Evolutionary conservation across 306 rosid genomes (phyloP), one percentile per base, ranked within the genome.

Genomic region (Crotalaria pallida): DNA sequence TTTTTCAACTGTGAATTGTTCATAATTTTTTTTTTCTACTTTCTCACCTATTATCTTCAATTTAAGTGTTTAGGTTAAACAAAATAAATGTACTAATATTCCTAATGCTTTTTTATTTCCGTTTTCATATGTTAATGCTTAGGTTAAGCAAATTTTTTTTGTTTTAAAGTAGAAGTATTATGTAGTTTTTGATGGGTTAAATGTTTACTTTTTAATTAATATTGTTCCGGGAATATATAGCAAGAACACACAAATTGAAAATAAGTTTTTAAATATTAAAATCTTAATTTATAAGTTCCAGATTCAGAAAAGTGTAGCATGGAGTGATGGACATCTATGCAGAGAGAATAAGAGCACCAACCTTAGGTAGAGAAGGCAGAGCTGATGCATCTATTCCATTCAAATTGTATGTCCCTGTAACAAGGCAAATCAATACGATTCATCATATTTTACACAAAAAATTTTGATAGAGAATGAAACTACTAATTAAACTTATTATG

Each of bases 381-480:
- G 52, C 11, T 9, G 55, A 3, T 12, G 71, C 3, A 56, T 73
- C 58, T 70, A 65, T 53, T 12, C 51, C 31, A 6, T 50, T 53
- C 53, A 82, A 61, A 74, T 58, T 65, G 19, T 65, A 60, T 72
- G 76, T 64, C 59, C 83, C 83, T 82, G 13, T 10, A 61, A 38
- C 17, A n/a, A 36, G 3, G 2, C 3, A 69, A 74, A 58, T 58
- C 2, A 82, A 64, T 18, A 0, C 36, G 52, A 17, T 62, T 56
- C 36, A 49, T 64, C 33, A 45, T 4, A 29, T 18, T 27, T 23
- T 13, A 21, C 65, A 49, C 34, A 58, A 0, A 26, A 45, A 21
- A 6, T n/a, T n/a, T n/a, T 3, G 0, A 72, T 17, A 34, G 0
- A n/a, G 2, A 52, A 52, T 3, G 7, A 34, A 5, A 18, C 10